Percentiles rank a stretch among this genome's conserved stretches.
Evolutionary conservation across 2,329 filamentous ascomycete genomes (phyloP).

Genomic region (Neonectria coccinea): DNA sequence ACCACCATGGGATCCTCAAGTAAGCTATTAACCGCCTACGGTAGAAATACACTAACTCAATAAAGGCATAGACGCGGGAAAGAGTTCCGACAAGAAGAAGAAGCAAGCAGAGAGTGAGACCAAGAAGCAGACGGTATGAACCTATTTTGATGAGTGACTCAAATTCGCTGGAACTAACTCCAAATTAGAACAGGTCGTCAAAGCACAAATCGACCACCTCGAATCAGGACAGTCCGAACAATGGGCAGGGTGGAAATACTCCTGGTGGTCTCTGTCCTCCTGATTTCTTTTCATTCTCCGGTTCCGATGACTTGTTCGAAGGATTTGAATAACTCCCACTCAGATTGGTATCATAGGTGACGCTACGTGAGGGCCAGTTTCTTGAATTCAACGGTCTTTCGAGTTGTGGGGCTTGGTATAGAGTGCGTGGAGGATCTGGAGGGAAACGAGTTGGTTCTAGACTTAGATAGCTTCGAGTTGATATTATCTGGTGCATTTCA

Average conservation of each 20-base stretch:
- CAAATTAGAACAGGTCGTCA: not conserved
- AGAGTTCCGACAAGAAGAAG: not conserved
- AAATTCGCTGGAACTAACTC: not conserved
- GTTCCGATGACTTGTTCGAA: not conserved
- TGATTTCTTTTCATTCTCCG: constrained; percentile 10
- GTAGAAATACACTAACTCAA: not conserved
- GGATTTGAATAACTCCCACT: not conserved
- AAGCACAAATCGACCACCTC: not conserved
- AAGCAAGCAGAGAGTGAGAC: not conserved
- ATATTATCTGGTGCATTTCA: not conserved
- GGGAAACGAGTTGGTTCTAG: no score
- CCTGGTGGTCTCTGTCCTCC: constrained; percentile 2
- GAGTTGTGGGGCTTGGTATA: no score
- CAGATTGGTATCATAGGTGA: not conserved
- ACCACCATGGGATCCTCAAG: not conserved
- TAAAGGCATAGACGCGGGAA: not conserved
- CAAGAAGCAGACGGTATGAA: not conserved
- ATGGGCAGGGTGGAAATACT: not conserved
- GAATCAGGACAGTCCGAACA: not conserved
- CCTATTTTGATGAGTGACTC: not conserved
- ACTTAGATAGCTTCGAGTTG: not conserved
- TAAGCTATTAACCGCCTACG: not conserved
- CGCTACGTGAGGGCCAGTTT: not conserved
- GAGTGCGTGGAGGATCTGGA: no score
- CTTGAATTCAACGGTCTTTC: no score